Percentiles rank a stretch among this genome's conserved stretches.
Conservation (phyloP, 768 basidiomycete species). For the Podaxis sp. region DNA sequence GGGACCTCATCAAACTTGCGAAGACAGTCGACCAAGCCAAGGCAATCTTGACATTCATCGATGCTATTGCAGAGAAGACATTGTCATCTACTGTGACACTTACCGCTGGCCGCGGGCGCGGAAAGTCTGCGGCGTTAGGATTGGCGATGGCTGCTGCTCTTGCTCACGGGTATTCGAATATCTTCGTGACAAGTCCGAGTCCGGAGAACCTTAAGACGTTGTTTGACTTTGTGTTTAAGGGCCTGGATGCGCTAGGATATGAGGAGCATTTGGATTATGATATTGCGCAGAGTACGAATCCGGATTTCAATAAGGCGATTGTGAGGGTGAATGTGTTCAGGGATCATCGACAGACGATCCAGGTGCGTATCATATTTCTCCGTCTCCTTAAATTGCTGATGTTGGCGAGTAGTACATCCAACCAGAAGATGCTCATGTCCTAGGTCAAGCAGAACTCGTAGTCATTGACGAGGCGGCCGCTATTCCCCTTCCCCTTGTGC, state of each 20-base stretch:
- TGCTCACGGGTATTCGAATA: conserved; percentile 93
- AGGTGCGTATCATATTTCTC: conserved; percentile 48
- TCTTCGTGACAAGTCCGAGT: conserved; percentile 96
- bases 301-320: conserved; percentile 92
- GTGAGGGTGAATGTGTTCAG: conserved; percentile 94
- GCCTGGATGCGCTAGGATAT: conserved; percentile 90
- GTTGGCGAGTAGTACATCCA: conserved; percentile 79
- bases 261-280: conserved; percentile 99
- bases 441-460: conserved; percentile 96
- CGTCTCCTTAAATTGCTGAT: conserved; percentile 2
- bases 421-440: conserved; percentile 96
- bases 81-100: conserved; percentile 93
- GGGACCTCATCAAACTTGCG: conserved; percentile 85
- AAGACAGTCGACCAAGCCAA: conserved; percentile 95
- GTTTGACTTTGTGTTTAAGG: conserved; percentile 98
- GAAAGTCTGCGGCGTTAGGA: conserved; percentile 96
- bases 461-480: conserved; percentile 99
- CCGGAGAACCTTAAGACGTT: conserved; percentile 97
- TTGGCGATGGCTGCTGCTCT: conserved; percentile 91
- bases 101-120: conserved; percentile 92
- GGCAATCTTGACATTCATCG: conserved; percentile 91
- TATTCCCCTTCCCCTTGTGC: conserved; percentile 93
- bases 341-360: conserved; percentile 93
- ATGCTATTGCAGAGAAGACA: conserved; percentile 91
- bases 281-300: conserved; percentile 91